Evolutionary conservation across 2,329 filamentous ascomycete species (phyloP).

Genomic region (Tolypocladium paradoxum): DNA sequence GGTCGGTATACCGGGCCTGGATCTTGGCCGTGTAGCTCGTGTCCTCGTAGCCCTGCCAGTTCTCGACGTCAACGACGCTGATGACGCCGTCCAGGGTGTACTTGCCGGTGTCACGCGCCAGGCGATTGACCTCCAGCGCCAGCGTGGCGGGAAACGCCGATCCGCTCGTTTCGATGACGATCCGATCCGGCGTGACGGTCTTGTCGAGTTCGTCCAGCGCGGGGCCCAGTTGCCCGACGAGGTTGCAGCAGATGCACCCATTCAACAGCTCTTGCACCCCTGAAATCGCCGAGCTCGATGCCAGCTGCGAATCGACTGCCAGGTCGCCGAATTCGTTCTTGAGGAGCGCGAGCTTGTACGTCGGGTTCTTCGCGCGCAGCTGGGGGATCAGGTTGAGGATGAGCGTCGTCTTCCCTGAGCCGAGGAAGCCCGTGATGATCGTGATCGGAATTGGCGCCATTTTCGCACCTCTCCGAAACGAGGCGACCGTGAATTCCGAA

Average conservation of each 20-base stretch:
- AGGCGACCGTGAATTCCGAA: background rate
- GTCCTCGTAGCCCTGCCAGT: constrained; percentile 88
- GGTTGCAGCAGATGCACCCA: constrained; percentile 97
- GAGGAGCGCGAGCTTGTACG: constrained; percentile 82
- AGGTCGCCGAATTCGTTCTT: constrained; percentile 98
- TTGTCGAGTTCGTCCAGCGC: constrained; percentile 65
- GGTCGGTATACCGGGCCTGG: constrained; percentile 80
- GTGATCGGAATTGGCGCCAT: constrained; percentile 78
- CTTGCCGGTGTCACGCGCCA: constrained; percentile 54
- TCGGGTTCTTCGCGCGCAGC: constrained; percentile 58
- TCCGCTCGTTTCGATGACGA: constrained; percentile 89
- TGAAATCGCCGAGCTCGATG: constrained; percentile 69
- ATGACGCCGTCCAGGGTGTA: constrained; percentile 82
- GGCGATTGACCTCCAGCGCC: constrained; percentile 78
- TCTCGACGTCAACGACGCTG: constrained; percentile 86
- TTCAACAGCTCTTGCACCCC: constrained; percentile 90
- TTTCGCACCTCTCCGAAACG: background rate
- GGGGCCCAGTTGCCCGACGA: constrained; percentile 79
- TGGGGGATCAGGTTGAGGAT: constrained; percentile 91
- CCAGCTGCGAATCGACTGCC: constrained; percentile 86
- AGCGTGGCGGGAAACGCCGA: constrained; percentile 81
- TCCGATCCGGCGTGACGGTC: constrained; percentile 57
- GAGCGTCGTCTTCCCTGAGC: constrained; percentile 91
- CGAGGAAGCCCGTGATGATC: constrained; percentile 91
- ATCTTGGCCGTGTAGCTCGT: constrained; percentile 80